Percentiles rank a stretch among this genome's conserved stretches.
Evolutionary conservation across 2,329 filamentous ascomycete genomes (phyloP).

Genomic region (Parascedosporium putredinis): DNA sequence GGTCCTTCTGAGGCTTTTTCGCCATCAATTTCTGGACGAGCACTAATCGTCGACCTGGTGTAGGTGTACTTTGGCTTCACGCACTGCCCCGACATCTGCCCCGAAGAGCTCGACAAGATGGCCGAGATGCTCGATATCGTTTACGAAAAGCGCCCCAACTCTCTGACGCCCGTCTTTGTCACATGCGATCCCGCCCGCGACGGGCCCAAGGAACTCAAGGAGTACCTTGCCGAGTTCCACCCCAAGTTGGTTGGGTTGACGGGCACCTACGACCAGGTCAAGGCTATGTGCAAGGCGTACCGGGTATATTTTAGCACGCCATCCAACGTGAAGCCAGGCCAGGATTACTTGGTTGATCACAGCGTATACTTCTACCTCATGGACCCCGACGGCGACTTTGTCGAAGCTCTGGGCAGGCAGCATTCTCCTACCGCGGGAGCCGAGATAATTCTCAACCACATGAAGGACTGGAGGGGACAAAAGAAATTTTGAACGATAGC

Average conservation of each 20-base stretch:
- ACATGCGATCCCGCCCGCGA: constrained; percentile 93
- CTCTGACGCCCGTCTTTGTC: constrained; percentile 75
- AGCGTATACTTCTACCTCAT: constrained; percentile 99
- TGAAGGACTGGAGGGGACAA: constrained; percentile 48
- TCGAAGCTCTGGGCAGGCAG: constrained; percentile 90
- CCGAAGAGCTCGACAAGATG: constrained; percentile 99
- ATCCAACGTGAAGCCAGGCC: constrained; percentile 74
- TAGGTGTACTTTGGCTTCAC: constrained; percentile 98
- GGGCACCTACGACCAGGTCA: constrained; percentile 87
- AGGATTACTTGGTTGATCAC: constrained; percentile 97
- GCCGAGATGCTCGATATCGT: constrained; percentile 80
- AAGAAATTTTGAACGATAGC: constrained; percentile 13
- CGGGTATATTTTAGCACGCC: constrained; percentile 96
- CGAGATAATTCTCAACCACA: constrained; percentile 74
- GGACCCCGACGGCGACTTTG: constrained; percentile 97
- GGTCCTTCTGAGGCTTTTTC: no score
- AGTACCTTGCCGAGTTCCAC: constrained; percentile 88
- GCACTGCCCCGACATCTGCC: constrained; percentile 96
- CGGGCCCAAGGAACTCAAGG: constrained; percentile 71
- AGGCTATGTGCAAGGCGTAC: constrained; percentile 89
- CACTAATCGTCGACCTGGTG: background rate
- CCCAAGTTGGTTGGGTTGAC: constrained; percentile 76
- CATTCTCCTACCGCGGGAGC: constrained; percentile 83
- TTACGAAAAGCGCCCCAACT: constrained; percentile 36
- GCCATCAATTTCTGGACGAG: background rate